Base-by-base conservation (phyloP, 257 asterid species). In the Echites panduratus region DNA sequence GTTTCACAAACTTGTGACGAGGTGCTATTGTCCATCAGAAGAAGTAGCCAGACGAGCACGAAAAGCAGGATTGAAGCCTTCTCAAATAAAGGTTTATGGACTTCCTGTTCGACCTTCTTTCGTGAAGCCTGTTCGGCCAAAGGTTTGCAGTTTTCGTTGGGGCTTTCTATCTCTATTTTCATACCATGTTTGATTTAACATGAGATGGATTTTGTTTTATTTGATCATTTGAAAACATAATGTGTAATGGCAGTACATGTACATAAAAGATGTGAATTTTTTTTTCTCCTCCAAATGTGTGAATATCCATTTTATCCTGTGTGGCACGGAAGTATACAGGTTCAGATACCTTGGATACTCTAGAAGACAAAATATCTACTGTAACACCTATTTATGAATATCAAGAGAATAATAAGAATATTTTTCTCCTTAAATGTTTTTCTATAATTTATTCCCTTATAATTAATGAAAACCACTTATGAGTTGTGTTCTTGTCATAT, bases 1-100 rank as follows among this genome's bases (percentile, higher is more conserved):
- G 99, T 95, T 95, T 87, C 99, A 95, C 92, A 95, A 95, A 89
- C 99, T 95, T 57, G 99, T 95, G 43, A 95, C 98, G 9, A 86
- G 98, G 77, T 92, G 98, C 76, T 95, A 95, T 77, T 85, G 92
- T 82, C 99, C 99, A 56, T 95, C 99, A 5, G 97, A 92, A 82
- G 97, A 92, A 88, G 91, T 95, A 52, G 91, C 98, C 67, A 90
- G 87, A 85, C 88, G 99, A 75, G 99, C 99, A 76, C n/a, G 81
- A 65, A 89, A 92, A 86, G 98, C 98, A 72, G 98, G 99, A 68
- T 86, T 95, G 66, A 87, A 87, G 73, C 86, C 86, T 70, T 79
- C 95, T 66, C 99, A 95, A 79, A 87, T 89, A 64, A 92, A 92
- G 88, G 93, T 95, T 71, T 90, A 81, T 66, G 99, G 99, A 66